A percentile compares a stretch with the other conserved stretches of the same genome.
Evolutionary conservation across 108 stramenopile genomes (phyloP).

Genomic region (Conticribra weissflogii): DNA sequence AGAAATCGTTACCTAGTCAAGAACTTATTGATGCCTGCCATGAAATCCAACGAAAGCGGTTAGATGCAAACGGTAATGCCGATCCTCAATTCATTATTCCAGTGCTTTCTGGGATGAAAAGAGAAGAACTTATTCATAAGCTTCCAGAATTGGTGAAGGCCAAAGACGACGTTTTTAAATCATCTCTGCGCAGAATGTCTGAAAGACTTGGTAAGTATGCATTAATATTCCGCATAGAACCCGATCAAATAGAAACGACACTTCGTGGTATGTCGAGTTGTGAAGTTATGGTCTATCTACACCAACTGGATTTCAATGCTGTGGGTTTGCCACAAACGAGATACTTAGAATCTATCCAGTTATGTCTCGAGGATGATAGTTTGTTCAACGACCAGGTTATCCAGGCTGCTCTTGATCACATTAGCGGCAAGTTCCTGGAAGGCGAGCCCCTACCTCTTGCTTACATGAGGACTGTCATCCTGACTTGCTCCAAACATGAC

Average conservation of each 20-base stretch:
- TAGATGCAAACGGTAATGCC: slow-evolving; percentile 56
- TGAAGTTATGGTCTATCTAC: slow-evolving; percentile 84
- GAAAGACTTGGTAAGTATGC: slow-evolving; percentile 74
- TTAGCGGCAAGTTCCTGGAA: slow-evolving; percentile 74
- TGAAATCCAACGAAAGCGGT: slow-evolving; percentile 75
- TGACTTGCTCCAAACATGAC: slow-evolving; percentile 87
- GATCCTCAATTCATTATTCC: slow-evolving; percentile 85
- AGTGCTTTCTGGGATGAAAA: slow-evolving; percentile 68
- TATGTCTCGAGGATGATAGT: slow-evolving; percentile 81
- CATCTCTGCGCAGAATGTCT: slow-evolving; percentile 74
- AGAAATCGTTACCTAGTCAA: slow-evolving; percentile 58
- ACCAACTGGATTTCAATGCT: slow-evolving; percentile 80
- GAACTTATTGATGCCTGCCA: slow-evolving; percentile 85
- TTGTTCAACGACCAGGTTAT: slow-evolving; percentile 81
- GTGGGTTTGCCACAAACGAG: slow-evolving; percentile 79
- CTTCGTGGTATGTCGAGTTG: slow-evolving; percentile 83
- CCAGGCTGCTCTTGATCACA: slow-evolving; percentile 78
- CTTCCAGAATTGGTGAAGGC: slow-evolving; percentile 76
- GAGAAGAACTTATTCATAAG: slow-evolving; percentile 60
- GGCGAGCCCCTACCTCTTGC: slow-evolving; percentile 79
- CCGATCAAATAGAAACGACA: slow-evolving; percentile 55
- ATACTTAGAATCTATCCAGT: slow-evolving; percentile 75
- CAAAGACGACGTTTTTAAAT: slow-evolving; percentile 72
- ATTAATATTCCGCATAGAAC: slow-evolving; percentile 83
- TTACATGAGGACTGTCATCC: slow-evolving; percentile 89